A percentile compares a stretch with the other conserved stretches of the same genome.
These are phyloP conservation scores for Boletus sp. DNA, from an alignment of 1,284 basidiomycete genomes.

Conservation along the genomic window DNA sequence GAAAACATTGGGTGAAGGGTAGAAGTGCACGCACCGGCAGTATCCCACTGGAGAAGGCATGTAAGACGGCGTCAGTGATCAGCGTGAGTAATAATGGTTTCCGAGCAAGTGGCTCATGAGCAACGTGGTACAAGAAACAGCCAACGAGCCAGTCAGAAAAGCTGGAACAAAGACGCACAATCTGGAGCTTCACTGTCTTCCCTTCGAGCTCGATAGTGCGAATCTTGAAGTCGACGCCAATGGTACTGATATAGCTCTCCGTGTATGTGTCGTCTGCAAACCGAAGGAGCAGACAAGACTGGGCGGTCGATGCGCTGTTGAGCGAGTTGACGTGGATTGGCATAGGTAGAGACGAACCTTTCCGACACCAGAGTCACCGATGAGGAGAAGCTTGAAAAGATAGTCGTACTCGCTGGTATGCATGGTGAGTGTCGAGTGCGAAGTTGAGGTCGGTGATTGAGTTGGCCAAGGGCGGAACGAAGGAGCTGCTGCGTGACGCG, in stretches of 20 bases:
- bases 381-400: conserved; percentile 95
- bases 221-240: conserved; percentile 99
- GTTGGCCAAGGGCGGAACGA: conserved; percentile 33
- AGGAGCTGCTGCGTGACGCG: conserved; percentile 47
- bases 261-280: conserved; percentile 99
- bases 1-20: neutral
- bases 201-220: conserved; percentile 99
- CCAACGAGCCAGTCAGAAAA: conserved; percentile 6
- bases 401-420: conserved; percentile 96
- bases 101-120: neutral
- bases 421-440: conserved; percentile 51
- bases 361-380: conserved; percentile 95
- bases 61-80: conserved; percentile 18
- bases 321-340: conserved; percentile 17
- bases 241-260: conserved; percentile 98
- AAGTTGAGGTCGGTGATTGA: conserved; percentile 24
- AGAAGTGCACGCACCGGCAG: conserved; percentile 63
- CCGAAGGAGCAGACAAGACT: conserved; percentile 97
- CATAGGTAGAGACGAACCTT: conserved; percentile 60
- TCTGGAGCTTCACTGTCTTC: conserved; percentile 99
- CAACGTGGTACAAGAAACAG: conserved; percentile 4
- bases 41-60: conserved; percentile 77
- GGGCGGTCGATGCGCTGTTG: conserved; percentile 27
- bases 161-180: conserved; percentile 65
- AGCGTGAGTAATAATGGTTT: neutral